These are phyloP conservation scores for Erysimum cheiri DNA, from an alignment of 441 rosid genomes.

Conservation along the genomic window DNA sequence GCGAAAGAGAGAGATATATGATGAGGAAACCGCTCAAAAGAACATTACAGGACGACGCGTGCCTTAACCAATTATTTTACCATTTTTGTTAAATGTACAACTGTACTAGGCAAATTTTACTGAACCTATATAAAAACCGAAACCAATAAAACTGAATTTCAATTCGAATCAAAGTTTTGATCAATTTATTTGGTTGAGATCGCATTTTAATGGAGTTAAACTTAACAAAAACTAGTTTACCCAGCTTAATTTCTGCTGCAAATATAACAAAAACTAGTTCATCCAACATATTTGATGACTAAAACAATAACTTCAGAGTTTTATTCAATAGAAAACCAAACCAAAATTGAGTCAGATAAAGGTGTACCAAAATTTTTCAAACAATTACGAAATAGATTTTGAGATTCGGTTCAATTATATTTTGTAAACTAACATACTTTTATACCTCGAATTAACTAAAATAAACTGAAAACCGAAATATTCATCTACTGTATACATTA, in stretches of 20 bases:
- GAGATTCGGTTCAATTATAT: neutral
- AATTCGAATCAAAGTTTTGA: neutral
- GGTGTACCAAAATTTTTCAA: neutral
- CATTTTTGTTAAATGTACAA: conserved; percentile 10
- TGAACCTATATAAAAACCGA: too few species aligned
- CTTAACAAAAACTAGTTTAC: neutral
- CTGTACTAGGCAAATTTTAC: conserved; percentile 4
- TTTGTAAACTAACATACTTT: neutral
- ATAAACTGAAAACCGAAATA: neutral
- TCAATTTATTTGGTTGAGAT: neutral
- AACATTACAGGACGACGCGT: conserved; percentile 43
- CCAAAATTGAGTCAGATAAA: neutral
- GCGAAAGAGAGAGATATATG: conserved; percentile 27
- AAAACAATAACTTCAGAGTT: neutral
- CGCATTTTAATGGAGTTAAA: neutral
- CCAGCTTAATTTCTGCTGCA: neutral
- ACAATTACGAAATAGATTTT: neutral
- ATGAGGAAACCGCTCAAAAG: conserved; percentile 37
- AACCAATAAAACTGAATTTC: too few species aligned
- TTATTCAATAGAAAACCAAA: neutral
- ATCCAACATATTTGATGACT: neutral
- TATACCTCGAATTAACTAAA: neutral
- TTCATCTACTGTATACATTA: neutral
- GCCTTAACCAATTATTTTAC: conserved; percentile 30
- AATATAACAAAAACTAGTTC: too few species aligned